Base-by-base conservation (phyloP, 192 early-diverging fungal species). In the Haplosporangium gracile region DNA sequence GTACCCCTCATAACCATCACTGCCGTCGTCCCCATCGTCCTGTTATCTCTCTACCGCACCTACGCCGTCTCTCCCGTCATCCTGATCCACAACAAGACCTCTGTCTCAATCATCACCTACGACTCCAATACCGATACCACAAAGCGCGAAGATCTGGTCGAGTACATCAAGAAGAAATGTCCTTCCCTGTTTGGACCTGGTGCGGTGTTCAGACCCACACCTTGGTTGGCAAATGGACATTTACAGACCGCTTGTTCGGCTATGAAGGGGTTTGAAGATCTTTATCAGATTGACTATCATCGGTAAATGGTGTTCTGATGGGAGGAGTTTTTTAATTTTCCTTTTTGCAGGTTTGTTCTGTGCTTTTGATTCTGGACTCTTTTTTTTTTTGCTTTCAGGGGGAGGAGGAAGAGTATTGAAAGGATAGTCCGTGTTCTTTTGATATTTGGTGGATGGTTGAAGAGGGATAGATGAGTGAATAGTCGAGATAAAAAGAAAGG, bases 171-270 rank as follows among this genome's bases (percentile, higher is more conserved):
- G 40, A 38, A 40, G 22, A 81, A 73, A 16, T 86, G 84, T 34
- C 84, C 84, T 20, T 79, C 84, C 7, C 76, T 86, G 39, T 74
- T 34, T 15, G 84, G 81, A 57, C 75, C 65, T 11, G 45, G 45
- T 7, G 82, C 84, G 0, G 51, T 81, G 34, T 86, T 70, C 71
- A 80, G 72, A 55, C 96, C 97, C 2, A 95, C 95, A 10, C 79
- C 82, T 29, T 95, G 92, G 82, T 91, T 99, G 53, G 89, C 89
- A 53, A 94, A 91, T 55, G 95, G 95, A 8, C 95, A 98, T 85
- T 45, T 96, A 38, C 97, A 97, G 83, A 97, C 97, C 9, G 88
- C 92, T 39, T 93, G 89, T 70, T 93, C 94, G 47, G 89, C 93
- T 38, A 79, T 91, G 22, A 83, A 73, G 71, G 82, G 82, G 69